A percentile compares a stretch with the other conserved stretches of the same genome.
Conservation (phyloP, 768 basidiomycete species). For the Leccinum subgranulosum region DNA sequence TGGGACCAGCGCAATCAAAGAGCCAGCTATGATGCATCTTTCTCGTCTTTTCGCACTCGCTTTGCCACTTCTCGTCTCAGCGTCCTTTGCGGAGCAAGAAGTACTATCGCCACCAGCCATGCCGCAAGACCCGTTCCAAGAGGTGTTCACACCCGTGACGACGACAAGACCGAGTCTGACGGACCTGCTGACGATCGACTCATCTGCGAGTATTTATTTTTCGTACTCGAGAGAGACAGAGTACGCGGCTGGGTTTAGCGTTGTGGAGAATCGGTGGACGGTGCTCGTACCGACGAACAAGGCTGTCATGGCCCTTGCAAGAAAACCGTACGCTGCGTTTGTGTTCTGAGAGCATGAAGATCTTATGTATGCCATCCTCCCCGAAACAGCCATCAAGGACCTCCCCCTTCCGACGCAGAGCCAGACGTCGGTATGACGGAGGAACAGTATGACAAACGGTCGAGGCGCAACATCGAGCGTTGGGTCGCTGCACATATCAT, state of each 20-base stretch:
- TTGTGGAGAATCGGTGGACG: constrained; percentile 39
- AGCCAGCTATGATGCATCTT: constrained; percentile 22
- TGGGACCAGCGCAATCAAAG: background rate
- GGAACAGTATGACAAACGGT: constrained; percentile 56
- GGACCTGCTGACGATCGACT: constrained; percentile 76
- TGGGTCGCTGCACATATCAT: constrained; percentile 87
- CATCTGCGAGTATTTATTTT: constrained; percentile 77
- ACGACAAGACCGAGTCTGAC: constrained; percentile 55
- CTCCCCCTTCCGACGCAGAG: constrained; percentile 28
- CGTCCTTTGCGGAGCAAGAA: constrained; percentile 29
- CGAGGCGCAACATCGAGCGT: constrained; percentile 65
- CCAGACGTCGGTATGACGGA: constrained; percentile 60
- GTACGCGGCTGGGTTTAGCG: constrained; percentile 48
- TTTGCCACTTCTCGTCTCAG: constrained; percentile 30
- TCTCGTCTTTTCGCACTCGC: constrained; percentile 23
- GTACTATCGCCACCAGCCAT: constrained; percentile 19
- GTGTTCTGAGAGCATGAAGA: background rate
- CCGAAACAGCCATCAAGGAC: constrained; percentile 55
- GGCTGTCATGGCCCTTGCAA: constrained; percentile 74
- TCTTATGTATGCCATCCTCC: background rate
- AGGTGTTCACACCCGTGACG: constrained; percentile 35
- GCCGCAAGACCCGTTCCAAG: constrained; percentile 5
- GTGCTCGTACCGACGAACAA: constrained; percentile 84
- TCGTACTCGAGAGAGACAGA: constrained; percentile 75
- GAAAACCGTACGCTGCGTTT: constrained; percentile 63